Base-by-base conservation (phyloP, 108 stramenopile genomes). In the Schizochytrium sp. region DNA sequence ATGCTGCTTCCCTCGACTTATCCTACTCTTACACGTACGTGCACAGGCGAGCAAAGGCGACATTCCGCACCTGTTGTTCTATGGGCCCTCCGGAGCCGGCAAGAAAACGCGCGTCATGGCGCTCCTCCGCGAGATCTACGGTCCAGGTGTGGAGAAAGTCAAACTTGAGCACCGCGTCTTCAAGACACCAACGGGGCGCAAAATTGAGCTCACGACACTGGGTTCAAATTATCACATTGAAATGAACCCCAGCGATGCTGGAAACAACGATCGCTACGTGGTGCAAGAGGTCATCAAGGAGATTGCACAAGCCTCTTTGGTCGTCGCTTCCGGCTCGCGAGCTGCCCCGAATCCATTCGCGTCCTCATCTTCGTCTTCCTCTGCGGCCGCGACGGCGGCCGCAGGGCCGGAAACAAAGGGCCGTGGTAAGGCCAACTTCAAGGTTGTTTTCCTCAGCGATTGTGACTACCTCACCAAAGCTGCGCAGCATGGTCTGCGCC, bases 201-300 rank as follows among this genome's bases (percentile, higher is more conserved):
- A 93, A 0, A 93, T 99, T 14, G 98, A 99, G 89, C 93, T 99
- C 34, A 97, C 97, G 88, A 97, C 97, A 94, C 93, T 99, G 12
- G 95, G 96, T 28, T 94, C 93, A 92, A 95, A 95, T 88, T 97
- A 97, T 90, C 99, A 99, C 92, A 96, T 98, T 58, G 99, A 99
- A 91, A 94, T 98, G 90, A 96, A 95, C 60, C 98, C 99, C 28
- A 95, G 95, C 34, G 99, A 99, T 90, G 98, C 97, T 23, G 99
- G 99, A 6, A 92, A 93, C 88, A 95, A 97, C 90, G 99, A 99
- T 94, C 96, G 98, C n/a, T 97, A 91, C 87, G 97, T 98, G 76
- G 95, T 99, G 21, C 97, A 98, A 89, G 98, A 98, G 89, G 97
- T 98, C 90, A 98, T 99, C 93, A 99, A 99, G 92, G 98, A 99